These are phyloP conservation scores for Malania oleifera DNA, from an alignment of 164 flowering plant genomes.

Conservation along the genomic window DNA sequence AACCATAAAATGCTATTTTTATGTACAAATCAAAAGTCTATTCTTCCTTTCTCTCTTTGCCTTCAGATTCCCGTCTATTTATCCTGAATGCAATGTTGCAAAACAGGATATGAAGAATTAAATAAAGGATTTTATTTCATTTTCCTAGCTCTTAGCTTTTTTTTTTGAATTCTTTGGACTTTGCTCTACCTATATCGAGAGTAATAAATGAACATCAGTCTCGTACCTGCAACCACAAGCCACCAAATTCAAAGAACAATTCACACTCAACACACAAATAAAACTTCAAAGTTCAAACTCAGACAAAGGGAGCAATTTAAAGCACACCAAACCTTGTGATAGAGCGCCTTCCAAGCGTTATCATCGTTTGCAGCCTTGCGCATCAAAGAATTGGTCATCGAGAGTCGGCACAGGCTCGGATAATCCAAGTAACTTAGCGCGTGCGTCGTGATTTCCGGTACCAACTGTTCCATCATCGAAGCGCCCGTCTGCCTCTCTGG, in stretches of 20 bases:
- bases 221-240: too few relatives aligned
- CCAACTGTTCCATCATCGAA: conserved; percentile 99
- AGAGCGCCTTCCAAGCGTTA: conserved; percentile 94
- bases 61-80: too few relatives aligned
- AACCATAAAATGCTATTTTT: too few relatives aligned
- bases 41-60: too few relatives aligned
- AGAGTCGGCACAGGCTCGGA: conserved; percentile 88
- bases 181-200: too few relatives aligned
- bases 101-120: too few relatives aligned
- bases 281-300: not conserved
- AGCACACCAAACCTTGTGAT: conserved; percentile 62
- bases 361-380: conserved; percentile 96
- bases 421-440: conserved; percentile 94
- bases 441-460: conserved; percentile 94
- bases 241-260: not conserved
- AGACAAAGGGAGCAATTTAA: not conserved
- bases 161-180: too few relatives aligned
- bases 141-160: too few relatives aligned
- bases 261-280: not conserved
- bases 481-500: conserved; percentile 49
- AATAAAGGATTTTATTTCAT: too few relatives aligned
- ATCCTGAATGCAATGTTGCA: too few relatives aligned
- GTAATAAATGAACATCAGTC: too few relatives aligned
- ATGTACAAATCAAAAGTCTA: too few relatives aligned
- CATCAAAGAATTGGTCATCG: conserved; percentile 96